phyloP scores from a whole-genome alignment of 345 rosid species.

The Gossypium mustelinum region DNA sequence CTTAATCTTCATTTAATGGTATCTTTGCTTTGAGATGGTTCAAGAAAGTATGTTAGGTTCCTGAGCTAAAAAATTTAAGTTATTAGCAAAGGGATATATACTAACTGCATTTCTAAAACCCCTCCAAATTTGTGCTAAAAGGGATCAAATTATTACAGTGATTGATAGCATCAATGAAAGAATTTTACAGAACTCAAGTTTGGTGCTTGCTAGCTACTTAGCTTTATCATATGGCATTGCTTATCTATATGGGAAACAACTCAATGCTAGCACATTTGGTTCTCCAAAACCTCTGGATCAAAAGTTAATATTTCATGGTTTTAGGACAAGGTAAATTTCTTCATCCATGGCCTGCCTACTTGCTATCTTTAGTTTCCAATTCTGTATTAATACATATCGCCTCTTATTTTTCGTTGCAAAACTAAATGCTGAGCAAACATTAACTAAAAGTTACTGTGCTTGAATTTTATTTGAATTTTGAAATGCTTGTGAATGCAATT shows the following conservation, averaged over 20 bases:
- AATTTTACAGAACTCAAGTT: background rate
- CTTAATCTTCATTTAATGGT: background rate
- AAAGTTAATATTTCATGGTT: background rate
- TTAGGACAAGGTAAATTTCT: background rate
- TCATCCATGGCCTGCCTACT: background rate
- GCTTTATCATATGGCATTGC: background rate
- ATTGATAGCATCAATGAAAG: background rate
- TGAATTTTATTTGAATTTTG: background rate
- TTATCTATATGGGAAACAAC: background rate
- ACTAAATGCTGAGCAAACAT: background rate
- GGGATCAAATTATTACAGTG: background rate
- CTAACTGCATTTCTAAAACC: background rate
- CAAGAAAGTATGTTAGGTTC: background rate
- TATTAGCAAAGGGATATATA: background rate
- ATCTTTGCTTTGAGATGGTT: background rate
- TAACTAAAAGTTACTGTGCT: background rate
- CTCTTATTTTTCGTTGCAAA: background rate
- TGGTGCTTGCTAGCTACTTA: too few relatives aligned
- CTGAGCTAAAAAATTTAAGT: background rate
- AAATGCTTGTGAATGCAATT: constrained; percentile 3
- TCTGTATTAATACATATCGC: background rate
- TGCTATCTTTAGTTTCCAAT: background rate
- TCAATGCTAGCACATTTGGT: background rate
- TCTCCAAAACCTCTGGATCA: background rate
- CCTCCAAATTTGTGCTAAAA: background rate